Percentiles rank a stretch among this genome's conserved stretches.
These are phyloP conservation scores for Prillingera fragicola DNA, from an alignment of 1,284 basidiomycete genomes.

Conservation along the genomic window DNA sequence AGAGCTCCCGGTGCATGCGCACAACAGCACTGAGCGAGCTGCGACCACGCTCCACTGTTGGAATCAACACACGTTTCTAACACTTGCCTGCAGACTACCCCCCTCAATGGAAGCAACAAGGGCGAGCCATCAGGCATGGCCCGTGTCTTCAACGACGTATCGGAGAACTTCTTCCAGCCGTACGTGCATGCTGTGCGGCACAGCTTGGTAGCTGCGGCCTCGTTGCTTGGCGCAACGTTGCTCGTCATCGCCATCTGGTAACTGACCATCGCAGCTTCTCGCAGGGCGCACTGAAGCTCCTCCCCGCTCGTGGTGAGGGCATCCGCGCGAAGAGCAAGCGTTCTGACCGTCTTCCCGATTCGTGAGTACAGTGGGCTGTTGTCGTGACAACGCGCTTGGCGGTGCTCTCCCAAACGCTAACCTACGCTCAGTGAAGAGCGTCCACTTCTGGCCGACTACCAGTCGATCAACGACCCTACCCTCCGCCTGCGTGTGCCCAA, in stretches of 20 bases:
- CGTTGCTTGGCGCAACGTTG: not conserved
- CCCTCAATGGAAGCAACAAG: not conserved
- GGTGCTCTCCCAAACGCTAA: not conserved
- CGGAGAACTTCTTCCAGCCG: constrained; percentile 44
- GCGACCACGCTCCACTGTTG: no score
- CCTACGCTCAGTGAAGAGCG: constrained; percentile 16
- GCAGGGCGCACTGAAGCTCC: constrained; percentile 33
- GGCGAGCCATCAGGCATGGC: constrained; percentile 9
- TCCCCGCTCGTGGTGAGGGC: constrained; percentile 36
- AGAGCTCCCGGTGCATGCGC: constrained; percentile 15
- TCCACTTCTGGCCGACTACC: constrained; percentile 40
- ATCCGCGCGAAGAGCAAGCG: constrained; percentile 41
- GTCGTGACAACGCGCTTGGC: no score
- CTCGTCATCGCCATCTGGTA: not conserved
- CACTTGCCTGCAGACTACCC: not conserved
- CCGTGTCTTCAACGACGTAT: constrained; percentile 24
- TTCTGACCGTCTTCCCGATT: constrained; percentile 43
- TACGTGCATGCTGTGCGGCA: no score
- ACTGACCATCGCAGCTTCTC: constrained; percentile 33
- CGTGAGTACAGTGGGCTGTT: constrained; percentile 20
- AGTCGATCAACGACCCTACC: constrained; percentile 42
- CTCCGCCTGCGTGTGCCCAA: constrained; percentile 48
- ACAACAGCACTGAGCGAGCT: constrained; percentile 4
- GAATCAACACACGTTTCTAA: no score
- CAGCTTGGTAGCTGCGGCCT: not conserved